Evolutionary conservation across 768 basidiomycete genomes (phyloP).

Genomic region (Amanita rimosa): DNA sequence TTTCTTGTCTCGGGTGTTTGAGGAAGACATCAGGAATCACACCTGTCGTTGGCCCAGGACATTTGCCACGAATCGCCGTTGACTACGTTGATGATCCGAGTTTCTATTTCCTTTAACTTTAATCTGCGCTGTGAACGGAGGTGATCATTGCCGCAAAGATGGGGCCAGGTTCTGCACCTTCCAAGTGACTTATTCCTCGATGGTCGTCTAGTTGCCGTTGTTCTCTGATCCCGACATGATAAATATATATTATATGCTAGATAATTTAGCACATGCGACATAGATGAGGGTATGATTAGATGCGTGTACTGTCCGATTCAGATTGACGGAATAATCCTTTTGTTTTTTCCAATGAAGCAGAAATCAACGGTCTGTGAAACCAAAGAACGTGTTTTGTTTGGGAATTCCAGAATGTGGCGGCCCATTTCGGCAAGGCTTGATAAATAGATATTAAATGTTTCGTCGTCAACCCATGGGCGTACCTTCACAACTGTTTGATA

Average conservation of each 20-base stretch:
- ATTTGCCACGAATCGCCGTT: not conserved
- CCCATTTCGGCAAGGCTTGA: not conserved
- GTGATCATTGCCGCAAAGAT: not conserved
- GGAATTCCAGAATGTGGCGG: not conserved
- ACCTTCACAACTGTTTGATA: not conserved
- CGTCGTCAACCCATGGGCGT: not conserved
- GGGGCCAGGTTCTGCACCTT: not conserved
- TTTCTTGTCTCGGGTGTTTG: not conserved
- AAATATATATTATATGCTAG: not conserved
- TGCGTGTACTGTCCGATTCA: not conserved
- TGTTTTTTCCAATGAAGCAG: not conserved
- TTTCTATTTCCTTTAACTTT: not conserved
- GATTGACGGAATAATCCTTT: not conserved
- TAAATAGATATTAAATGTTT: not conserved
- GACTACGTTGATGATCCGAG: not conserved
- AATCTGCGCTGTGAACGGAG: conserved; percentile 2
- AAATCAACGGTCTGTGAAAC: not conserved
- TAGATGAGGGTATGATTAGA: not conserved
- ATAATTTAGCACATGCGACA: not conserved
- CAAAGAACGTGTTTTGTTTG: not conserved
- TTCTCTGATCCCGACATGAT: not conserved
- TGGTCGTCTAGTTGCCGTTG: no score
- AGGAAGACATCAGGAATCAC: not conserved
- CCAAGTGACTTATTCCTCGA: not conserved
- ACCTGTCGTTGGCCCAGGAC: not conserved